Evolutionary conservation across 345 rosid genomes (phyloP), one percentile per base, ranked within the genome.

Genomic region (Sonneratia alba): DNA sequence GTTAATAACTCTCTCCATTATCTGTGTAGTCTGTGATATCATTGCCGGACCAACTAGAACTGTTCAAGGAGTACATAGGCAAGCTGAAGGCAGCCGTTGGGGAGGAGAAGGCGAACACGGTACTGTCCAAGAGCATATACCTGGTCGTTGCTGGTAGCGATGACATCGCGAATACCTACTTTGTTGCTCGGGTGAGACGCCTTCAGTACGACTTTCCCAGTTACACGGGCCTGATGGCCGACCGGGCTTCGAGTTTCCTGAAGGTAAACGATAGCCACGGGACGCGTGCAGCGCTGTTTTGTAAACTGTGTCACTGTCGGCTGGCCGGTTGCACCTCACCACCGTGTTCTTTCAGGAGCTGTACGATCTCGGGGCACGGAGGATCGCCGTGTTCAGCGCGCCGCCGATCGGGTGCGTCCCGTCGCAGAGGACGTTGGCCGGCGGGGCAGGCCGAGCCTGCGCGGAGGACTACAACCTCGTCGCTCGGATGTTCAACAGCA

Each of bases 141-240:
- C 18, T 85, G 1, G 70, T 83, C 49, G 84, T 84, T 12, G 77
- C 83, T 18, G 87, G 93, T 51, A 88, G 86, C 69, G 79, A 88
- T 38, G 96, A 90, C 79, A 79, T 90, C n/a, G 91, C 87, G 40
- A 81, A 81, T 75, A 85, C 82, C 9, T 90, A 86, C 67, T 88
- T 75, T 38, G 24, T 7, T 1, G 68, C 79, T 49, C 84, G 67
- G 21, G 66, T 72, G n/a, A 77, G 88, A 68, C 71, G 77, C 74
- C 51, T 71, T 24, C 85, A 81, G 19, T 86, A 83, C 70, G 81
- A 81, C 70, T 66, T 85, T 47, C 71, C 79, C 24, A 42, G 78
- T 4, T 88, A 88, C 66, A 69, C 90, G 2, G 75, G 75, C 56
- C 79, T 88, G 12, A 75, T 90, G 86, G 79, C 72, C n/a, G 43